These are phyloP conservation scores for Erigeron philadelphicus DNA, from an alignment of 140 eudicot genomes.

Conservation along the genomic window DNA sequence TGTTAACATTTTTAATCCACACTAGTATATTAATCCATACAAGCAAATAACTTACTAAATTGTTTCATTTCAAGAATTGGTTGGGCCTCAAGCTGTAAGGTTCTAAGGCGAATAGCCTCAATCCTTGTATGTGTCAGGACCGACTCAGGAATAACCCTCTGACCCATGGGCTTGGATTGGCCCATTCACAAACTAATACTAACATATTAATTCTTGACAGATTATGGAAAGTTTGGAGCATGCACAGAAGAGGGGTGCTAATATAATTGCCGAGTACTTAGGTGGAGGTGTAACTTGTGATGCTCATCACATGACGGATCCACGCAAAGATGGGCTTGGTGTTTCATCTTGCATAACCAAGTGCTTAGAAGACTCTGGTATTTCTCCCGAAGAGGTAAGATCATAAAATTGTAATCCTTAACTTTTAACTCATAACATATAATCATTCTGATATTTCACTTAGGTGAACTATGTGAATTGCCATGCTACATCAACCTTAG, in stretches of 20 bases:
- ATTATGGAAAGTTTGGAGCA: conserved; percentile 87
- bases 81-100: not conserved
- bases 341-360: conserved; percentile 73
- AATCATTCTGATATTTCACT: not conserved
- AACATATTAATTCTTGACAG: conserved; percentile 27
- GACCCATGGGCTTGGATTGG: not conserved
- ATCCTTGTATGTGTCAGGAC: not conserved
- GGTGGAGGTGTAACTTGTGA: conserved; percentile 86
- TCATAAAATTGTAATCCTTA: not conserved
- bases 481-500: conserved; percentile 81
- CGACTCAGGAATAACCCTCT: too few species aligned
- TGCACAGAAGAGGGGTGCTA: conserved; percentile 68
- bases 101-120: not conserved
- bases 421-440: conserved; percentile 1
- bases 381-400: conserved; percentile 75
- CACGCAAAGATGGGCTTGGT: conserved; percentile 75
- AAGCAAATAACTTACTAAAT: too few species aligned
- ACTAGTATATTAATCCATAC: too few species aligned
- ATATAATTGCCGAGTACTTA: conserved; percentile 62
- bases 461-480: conserved; percentile 61
- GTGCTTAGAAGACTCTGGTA: conserved; percentile 65
- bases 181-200: not conserved
- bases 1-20: too few species aligned
- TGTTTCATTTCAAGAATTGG: not conserved
- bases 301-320: conserved; percentile 93